Evolutionary conservation across 805 yeast genomes (phyloP), one percentile per base, ranked within the genome.

Genomic region (Lipomyces lipofer): DNA sequence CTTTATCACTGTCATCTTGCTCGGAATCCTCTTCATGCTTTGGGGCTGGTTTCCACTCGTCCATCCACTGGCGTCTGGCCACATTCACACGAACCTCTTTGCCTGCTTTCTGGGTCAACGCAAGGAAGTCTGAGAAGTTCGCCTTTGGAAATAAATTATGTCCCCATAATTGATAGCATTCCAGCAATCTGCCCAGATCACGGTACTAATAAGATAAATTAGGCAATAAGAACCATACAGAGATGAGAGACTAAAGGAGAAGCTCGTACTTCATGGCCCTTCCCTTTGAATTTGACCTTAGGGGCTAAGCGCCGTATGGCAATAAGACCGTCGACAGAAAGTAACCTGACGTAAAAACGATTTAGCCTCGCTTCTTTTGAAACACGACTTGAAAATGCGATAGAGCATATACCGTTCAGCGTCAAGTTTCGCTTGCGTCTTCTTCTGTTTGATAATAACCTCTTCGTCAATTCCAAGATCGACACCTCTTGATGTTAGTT

Each of bases 111-210:
- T 77, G 73, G 46, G 83, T 69, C 61, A 85, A 69, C 22, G 75
- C 73, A 1, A 85, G 70, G 64, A 90, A 83, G 67, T 88, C 95
- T 44, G 74, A 73, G 60, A 90, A 87, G 58, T 80, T 83, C 13
- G 94, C 88, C 71, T 85, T 86, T 3, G 97, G 95, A 65, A 78
- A 88, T 35, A 89, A 63, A 21, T 78, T 73, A 67, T 86, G 92
- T 0, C 85, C 89, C 91, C 92, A 86, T 30, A 83, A 63, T 68
- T 85, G 89, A 67, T 85, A 86, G 33, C 78, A 73, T 28, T 76
- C 75, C 6, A 85, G 67, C 5, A 86, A 66, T 30, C 74, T 70
- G 8, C 75, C 67, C 50, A 82, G 66, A 66, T 82, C 83, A 30
- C 77, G 71, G 51, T 71, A 72, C 62, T 58, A 28, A 5, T n/a